phyloP scores from a whole-genome alignment of 352 stramenopile genomes.

The Pythium oligandrum region DNA sequence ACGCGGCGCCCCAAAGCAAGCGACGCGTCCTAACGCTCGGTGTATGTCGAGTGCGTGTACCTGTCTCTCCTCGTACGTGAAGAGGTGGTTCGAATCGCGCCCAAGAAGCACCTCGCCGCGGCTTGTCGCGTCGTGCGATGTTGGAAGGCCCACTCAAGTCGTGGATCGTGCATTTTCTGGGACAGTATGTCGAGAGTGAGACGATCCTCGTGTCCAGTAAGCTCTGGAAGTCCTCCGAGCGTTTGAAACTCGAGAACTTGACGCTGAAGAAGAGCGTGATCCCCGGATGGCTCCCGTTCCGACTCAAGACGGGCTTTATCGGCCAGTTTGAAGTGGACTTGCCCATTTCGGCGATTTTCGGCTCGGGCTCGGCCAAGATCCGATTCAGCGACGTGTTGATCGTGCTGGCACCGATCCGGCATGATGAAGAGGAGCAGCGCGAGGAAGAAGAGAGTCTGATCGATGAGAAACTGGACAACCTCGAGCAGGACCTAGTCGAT shows the following conservation, averaged over 20 bases:
- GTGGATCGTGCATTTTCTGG: conserved; percentile 81
- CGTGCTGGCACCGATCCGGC: conserved; percentile 62
- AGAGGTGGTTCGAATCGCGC: no score
- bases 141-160: conserved; percentile 86
- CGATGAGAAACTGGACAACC: conserved; percentile 57
- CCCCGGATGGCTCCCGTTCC: conserved; percentile 76
- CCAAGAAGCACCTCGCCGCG: not conserved
- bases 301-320: conserved; percentile 84
- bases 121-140: conserved; percentile 32
- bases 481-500: conserved; percentile 77
- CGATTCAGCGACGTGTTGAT: conserved; percentile 85
- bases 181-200: conserved; percentile 85
- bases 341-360: conserved; percentile 85
- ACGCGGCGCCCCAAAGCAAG: no score
- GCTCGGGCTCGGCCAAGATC: conserved; percentile 73
- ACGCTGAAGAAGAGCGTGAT: conserved; percentile 81
- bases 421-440: conserved; percentile 63
- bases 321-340: conserved; percentile 81
- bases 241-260: conserved; percentile 84
- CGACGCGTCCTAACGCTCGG: no score
- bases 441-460: conserved; percentile 56
- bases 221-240: conserved; percentile 84
- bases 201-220: conserved; percentile 83
- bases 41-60: no score
- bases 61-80: no score